phyloP scores from a whole-genome alignment of 768 basidiomycete genomes.

The Porphyrellus cyaneotinctus region DNA sequence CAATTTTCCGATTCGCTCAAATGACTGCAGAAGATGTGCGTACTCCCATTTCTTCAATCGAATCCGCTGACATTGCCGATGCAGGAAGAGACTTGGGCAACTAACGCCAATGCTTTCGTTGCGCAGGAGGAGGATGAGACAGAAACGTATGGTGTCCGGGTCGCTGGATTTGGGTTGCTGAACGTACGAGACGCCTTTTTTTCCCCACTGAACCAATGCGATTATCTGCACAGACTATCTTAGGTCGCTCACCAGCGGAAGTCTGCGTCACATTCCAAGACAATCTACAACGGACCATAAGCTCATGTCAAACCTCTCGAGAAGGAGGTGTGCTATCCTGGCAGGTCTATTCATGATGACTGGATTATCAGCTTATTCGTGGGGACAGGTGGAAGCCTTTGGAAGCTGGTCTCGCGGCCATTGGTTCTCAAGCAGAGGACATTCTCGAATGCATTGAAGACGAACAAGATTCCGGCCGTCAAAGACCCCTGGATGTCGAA shows the following conservation, averaged over 20 bases:
- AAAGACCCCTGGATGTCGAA: constrained; percentile 73
- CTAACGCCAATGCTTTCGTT: constrained; percentile 87
- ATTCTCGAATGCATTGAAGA: constrained; percentile 76
- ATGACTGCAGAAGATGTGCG: constrained; percentile 89
- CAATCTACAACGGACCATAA: constrained; percentile 51
- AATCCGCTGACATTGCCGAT: background rate
- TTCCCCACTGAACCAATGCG: background rate
- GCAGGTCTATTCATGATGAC: constrained; percentile 35
- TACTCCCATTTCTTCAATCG: constrained; percentile 3
- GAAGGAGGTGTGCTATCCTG: constrained; percentile 58
- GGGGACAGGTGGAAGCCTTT: constrained; percentile 81
- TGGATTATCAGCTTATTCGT: constrained; percentile 2
- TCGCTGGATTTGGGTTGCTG: constrained; percentile 81
- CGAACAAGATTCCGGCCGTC: constrained; percentile 58
- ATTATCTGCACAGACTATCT: constrained; percentile 43
- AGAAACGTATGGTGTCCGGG: constrained; percentile 73
- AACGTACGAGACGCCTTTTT: constrained; percentile 42
- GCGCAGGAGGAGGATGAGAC: constrained; percentile 94
- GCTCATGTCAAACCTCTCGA: constrained; percentile 51
- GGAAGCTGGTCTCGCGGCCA: constrained; percentile 76
- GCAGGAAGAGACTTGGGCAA: constrained; percentile 89
- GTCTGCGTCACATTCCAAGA: constrained; percentile 52
- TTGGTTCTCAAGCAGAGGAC: constrained; percentile 77
- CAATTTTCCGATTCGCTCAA: constrained; percentile 68
- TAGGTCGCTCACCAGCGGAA: constrained; percentile 50